A percentile compares a stretch with the other conserved stretches of the same genome.
These are phyloP conservation scores for Aphanomyces cochlioides DNA, from an alignment of 352 stramenopile genomes.

Conservation along the genomic window DNA sequence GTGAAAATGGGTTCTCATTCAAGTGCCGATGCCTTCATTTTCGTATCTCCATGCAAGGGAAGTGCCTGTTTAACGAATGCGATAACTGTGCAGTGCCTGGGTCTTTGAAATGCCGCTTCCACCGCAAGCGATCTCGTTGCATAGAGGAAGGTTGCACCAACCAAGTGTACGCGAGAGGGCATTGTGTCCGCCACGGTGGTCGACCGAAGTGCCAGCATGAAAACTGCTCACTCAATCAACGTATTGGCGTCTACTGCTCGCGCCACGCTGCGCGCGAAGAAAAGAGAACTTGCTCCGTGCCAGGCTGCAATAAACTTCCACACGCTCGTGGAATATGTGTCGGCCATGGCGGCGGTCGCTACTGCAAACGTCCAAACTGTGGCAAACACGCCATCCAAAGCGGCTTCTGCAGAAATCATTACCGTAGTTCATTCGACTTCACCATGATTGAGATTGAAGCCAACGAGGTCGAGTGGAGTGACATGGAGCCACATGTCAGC, in stretches of 20 bases:
- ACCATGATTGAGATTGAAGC: too few relatives aligned
- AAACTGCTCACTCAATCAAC: neutral
- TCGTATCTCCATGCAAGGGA: neutral
- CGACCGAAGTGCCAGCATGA: neutral
- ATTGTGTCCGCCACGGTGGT: constrained; percentile 17
- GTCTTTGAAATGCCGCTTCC: constrained; percentile 15
- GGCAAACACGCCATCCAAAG: too few relatives aligned
- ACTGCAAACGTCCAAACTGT: neutral
- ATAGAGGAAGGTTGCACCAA: constrained; percentile 5
- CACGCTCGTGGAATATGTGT: neutral
- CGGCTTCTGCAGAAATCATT: too few relatives aligned
- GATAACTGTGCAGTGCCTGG: neutral
- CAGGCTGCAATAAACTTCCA: neutral
- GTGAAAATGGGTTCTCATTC: too few relatives aligned
- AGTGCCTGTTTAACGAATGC: constrained; percentile 23
- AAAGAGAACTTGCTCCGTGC: neutral
- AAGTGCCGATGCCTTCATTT: constrained; percentile 44
- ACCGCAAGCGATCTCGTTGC: constrained; percentile 14
- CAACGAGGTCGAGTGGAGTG: too few relatives aligned
- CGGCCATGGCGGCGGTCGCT: constrained; percentile 15
- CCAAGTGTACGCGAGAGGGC: constrained; percentile 11
- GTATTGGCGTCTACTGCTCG: constrained; percentile 13
- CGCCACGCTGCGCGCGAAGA: neutral
- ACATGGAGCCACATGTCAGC: too few relatives aligned
- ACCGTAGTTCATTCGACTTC: too few relatives aligned